A percentile compares a stretch with the other conserved stretches of the same genome.
Conservation (phyloP, 306 rosid species). For the Sicyos baderoa region DNA sequence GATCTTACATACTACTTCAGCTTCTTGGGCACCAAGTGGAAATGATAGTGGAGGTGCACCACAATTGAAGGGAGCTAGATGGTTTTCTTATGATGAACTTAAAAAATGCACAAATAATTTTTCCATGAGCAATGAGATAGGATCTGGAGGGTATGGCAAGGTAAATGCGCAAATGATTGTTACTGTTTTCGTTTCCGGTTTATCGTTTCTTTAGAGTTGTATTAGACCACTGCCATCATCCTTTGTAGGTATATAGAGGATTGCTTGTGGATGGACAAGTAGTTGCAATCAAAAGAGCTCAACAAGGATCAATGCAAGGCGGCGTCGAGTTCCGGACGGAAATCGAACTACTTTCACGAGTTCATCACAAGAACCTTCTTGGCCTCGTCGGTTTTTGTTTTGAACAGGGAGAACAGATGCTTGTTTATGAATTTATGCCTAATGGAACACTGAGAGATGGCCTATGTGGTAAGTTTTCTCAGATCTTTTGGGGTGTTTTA, state of each 20-base stretch:
- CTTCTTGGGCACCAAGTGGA: slow-evolving; percentile 92
- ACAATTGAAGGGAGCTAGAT: slow-evolving; percentile 92
- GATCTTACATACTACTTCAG: slow-evolving; percentile 31
- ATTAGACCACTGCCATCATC: background rate
- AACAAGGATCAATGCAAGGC: slow-evolving; percentile 93
- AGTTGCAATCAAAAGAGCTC: slow-evolving; percentile 90
- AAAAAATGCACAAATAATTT: slow-evolving; percentile 64
- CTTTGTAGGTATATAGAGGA: slow-evolving; percentile 71
- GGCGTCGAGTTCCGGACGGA: slow-evolving; percentile 89
- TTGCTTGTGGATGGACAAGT: slow-evolving; percentile 58
- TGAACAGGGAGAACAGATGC: slow-evolving; percentile 91
- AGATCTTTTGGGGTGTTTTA: background rate
- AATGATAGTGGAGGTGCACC: slow-evolving; percentile 93
- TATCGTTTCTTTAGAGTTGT: background rate
- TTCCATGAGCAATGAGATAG: slow-evolving; percentile 60
- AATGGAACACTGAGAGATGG: slow-evolving; percentile 78
- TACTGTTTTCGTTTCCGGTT: background rate
- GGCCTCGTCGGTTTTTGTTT: slow-evolving; percentile 92
- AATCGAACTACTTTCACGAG: slow-evolving; percentile 92
- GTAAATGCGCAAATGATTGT: slow-evolving; percentile 29
- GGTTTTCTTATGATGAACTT: slow-evolving; percentile 94
- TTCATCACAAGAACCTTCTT: slow-evolving; percentile 96
- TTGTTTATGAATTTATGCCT: slow-evolving; percentile 77
- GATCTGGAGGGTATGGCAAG: slow-evolving; percentile 96
- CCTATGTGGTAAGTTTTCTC: slow-evolving; percentile 48